phyloP scores from a whole-genome alignment of 345 rosid genomes.

The Clarkia xantiana region DNA sequence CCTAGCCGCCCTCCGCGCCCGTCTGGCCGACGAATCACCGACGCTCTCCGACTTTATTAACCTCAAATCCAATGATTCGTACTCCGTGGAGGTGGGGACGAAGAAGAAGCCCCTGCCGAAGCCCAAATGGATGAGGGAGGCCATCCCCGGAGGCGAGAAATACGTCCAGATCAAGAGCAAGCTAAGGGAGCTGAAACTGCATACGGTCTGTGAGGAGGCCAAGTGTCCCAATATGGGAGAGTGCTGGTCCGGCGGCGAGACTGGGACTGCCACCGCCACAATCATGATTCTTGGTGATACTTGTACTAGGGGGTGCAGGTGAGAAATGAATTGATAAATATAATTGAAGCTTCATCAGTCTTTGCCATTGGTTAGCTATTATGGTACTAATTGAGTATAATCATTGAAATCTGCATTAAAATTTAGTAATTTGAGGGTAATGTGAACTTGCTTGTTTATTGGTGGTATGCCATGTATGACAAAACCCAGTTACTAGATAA shows the following conservation, averaged over 20 bases:
- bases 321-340: too few species aligned
- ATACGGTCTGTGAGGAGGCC: slow-evolving; percentile 97
- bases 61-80: slow-evolving; percentile 26
- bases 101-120: slow-evolving; percentile 91
- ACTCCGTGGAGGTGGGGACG: slow-evolving; percentile 91
- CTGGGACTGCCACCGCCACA: slow-evolving; percentile 96
- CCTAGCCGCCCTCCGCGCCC: slow-evolving; percentile 68
- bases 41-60: slow-evolving; percentile 46
- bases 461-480: too few species aligned
- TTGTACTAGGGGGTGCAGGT: slow-evolving; percentile 97
- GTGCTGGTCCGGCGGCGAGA: slow-evolving; percentile 99
- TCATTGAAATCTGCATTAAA: too few species aligned
- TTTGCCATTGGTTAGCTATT: too few species aligned
- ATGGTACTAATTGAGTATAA: too few species aligned
- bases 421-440: too few species aligned
- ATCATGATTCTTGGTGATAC: slow-evolving; percentile 97
- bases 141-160: slow-evolving; percentile 85
- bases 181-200: slow-evolving; percentile 77
- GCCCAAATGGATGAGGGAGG: slow-evolving; percentile 96
- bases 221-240: slow-evolving; percentile 89
- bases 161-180: slow-evolving; percentile 97
- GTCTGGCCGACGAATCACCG: slow-evolving; percentile 65
- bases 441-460: too few species aligned
- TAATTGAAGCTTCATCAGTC: too few species aligned
- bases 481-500: too few species aligned